Evolutionary conservation across 75 land plant genomes (phyloP), one percentile per base, ranked within the genome.

Genomic region (Pinus taeda): DNA sequence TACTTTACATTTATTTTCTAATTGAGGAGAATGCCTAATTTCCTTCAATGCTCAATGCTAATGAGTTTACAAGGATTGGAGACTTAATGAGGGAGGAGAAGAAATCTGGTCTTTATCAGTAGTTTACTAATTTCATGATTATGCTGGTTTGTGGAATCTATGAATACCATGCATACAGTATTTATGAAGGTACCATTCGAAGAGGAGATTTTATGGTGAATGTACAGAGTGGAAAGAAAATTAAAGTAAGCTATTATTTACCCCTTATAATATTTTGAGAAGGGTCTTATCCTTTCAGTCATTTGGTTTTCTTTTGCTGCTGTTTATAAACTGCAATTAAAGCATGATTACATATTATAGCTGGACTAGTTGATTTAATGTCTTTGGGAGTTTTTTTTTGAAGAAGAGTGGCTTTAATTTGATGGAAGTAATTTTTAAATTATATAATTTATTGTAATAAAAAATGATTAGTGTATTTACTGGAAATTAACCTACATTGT

Each of bases 171-270:
- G 74, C 30, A 55, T 78, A 76, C 88, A 97, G 98, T 80, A 84
- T 97, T 59, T 97, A 97, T 85, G 90, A 97, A 74, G 99, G 99
- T 59, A 87, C 92, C 24, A 91, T 97, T 30, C 90, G 92, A 33
- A 90, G 90, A 73, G 99, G 99, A 84, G 99, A 97, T 60, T 87
- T 89, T 58, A 93, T 97, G 3, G 76, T 87, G 14, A 97, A 97
- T 63, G 81, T 93, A 58, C 91, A 91, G 75, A 95, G 94, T 17
- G 96, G 99, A 39, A 93, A 93, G 85, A 97, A 91, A 77, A 79
- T 97, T 22, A 97, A 97, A 85, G 98, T 92, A 70, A 57, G 88
- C 18, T 18, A 42, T n/a, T 53, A 15, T 37, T 42, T 3, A 69
- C 3, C 14, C 18, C 11, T 3, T 39, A 42, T 39, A 42, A 11